Evolutionary conservation across 768 basidiomycete species (phyloP), one percentile per base, ranked within the genome.

Genomic region (Gautieria morchelliformis): DNA sequence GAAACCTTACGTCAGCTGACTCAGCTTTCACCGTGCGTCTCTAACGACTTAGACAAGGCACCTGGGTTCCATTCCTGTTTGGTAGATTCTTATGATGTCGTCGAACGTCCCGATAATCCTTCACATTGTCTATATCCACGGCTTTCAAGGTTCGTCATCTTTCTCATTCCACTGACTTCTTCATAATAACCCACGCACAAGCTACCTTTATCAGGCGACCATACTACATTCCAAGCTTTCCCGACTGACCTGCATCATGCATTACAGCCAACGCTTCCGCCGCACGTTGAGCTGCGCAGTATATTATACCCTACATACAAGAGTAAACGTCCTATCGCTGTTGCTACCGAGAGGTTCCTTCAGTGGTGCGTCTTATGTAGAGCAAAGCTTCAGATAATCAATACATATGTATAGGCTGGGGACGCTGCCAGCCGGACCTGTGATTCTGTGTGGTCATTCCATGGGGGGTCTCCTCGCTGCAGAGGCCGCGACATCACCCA

Each of bases 271-370:
- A 52, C 22, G 41, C 19, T 63, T 10, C 72, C 76, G 22, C 30
- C 61, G 1, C 64, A 71, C 54, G 62, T 73, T 45, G 70, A 69
- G 52, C 65, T 81, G 19, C 71, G 73, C 58, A 75, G 69, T 56
- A 80, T 76, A 56, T 41, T 83, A 60, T 83, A 83, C 68, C 81
- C 81, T 3, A 81, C 80, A 0, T 83, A 83, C 64, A 81, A 79
- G 71, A 79, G 76, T 62, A 69, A 74, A 17, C 80, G 78, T 58
- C 78, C 80, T 1, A 74, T 83, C 32, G 72, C 75, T 2, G 63
- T 69, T 56, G 80, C 79, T 1, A 76, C 77, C 6, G 70, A 69
- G 61, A 79, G 78, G 63, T 80, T 83, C 61, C 66, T 83, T 46
- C 74, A 73, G 72, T 83, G 81, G 81, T 81, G 33, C 10, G 70